Conservation (phyloP, 805 yeast species). For the Lipomyces oligophaga region DNA sequence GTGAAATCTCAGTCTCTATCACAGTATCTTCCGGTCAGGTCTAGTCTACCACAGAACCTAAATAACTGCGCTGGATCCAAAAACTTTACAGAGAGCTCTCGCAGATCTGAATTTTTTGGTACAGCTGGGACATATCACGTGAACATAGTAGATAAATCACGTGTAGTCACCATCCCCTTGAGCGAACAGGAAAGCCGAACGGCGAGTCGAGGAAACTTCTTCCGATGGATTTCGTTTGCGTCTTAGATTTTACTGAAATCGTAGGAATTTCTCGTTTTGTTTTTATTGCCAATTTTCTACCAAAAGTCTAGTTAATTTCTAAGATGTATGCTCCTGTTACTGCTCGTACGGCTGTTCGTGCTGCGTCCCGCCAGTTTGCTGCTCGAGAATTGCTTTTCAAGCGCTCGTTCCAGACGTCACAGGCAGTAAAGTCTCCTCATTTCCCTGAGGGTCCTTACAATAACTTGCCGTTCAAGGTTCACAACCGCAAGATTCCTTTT, state of each 20-base stretch:
- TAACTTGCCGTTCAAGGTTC: conserved; percentile 91
- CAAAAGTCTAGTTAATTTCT: no score
- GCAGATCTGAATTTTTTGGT: no score
- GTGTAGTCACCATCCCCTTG: no score
- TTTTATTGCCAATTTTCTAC: no score
- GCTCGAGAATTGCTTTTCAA: conserved; percentile 25
- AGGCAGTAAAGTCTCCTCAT: conserved; percentile 44
- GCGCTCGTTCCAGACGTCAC: conserved; percentile 37
- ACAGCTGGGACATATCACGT: no score
- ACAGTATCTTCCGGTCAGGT: background rate
- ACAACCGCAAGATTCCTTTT: conserved; percentile 63
- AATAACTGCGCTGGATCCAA: background rate
- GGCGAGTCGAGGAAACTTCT: no score
- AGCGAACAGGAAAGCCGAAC: no score
- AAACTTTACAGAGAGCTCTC: no score
- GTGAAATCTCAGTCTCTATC: background rate
- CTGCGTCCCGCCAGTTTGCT: conserved; percentile 10
- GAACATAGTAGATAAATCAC: no score
- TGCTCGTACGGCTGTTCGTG: conserved; percentile 18
- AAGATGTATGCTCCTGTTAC: conserved; percentile 19
- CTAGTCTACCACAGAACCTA: conserved; percentile 1
- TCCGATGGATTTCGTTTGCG: no score
- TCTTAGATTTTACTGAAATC: no score
- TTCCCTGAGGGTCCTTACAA: conserved; percentile 81
- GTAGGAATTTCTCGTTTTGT: background rate